These are phyloP conservation scores for Yamadazyma akitaensis DNA, from an alignment of 805 yeast genomes.

Conservation along the genomic window DNA sequence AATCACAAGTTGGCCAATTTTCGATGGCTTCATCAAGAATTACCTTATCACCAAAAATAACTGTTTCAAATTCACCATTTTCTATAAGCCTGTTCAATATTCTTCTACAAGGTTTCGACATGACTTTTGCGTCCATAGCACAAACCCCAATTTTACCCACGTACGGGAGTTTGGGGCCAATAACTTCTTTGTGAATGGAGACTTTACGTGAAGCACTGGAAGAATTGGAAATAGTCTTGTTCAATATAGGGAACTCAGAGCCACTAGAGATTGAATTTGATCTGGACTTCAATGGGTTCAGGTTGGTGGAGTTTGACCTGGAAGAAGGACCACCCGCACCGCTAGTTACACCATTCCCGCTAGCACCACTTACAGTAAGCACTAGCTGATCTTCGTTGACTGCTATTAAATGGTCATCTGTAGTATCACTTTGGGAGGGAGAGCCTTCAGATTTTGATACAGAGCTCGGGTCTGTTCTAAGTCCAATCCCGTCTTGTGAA, in stretches of 20 bases:
- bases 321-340: background rate
- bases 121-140: slow-evolving; percentile 97
- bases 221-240: slow-evolving; percentile 36
- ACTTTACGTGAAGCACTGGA: slow-evolving; percentile 28
- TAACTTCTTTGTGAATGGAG: slow-evolving; percentile 34
- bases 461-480: background rate
- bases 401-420: background rate
- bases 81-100: slow-evolving; percentile 84
- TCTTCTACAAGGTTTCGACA: slow-evolving; percentile 92
- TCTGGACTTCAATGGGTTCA: slow-evolving; percentile 16
- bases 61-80: slow-evolving; percentile 93
- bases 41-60: slow-evolving; percentile 95
- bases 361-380: background rate
- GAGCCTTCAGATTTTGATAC: background rate
- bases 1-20: slow-evolving; percentile 99
- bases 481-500: slow-evolving; percentile 24
- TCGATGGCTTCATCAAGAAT: slow-evolving; percentile 90
- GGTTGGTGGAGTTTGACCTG: slow-evolving; percentile 5
- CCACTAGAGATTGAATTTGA: slow-evolving; percentile 20
- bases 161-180: slow-evolving; percentile 55
- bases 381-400: background rate
- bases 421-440: background rate
- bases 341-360: background rate
- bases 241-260: slow-evolving; percentile 21
- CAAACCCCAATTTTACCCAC: slow-evolving; percentile 97